Evolutionary conservation across 1,284 basidiomycete species (phyloP), one percentile per base, ranked within the genome.

Genomic region (Ceratobasidium sp.): DNA sequence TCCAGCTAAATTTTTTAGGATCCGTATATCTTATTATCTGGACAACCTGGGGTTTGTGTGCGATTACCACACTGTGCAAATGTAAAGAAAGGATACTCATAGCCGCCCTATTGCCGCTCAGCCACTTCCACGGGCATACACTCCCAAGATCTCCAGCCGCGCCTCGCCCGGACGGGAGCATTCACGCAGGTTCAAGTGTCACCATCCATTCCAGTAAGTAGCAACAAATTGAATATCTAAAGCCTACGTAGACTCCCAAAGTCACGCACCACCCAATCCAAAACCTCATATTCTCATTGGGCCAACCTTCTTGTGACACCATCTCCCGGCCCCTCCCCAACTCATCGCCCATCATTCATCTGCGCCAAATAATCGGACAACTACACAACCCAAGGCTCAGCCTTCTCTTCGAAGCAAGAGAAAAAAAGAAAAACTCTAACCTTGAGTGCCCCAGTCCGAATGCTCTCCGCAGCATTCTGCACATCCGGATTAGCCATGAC

Each of bases 401-500:
- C 22, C 51, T 29, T 9, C 16, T 13, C 9, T 34, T 13, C 7
- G 14, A 29, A 24, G 13, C 54, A 5, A 29, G 1, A 43, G 6
- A 39, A 69, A 43, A 46, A 41, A 43, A 39, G 8, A 29, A 56
- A 19, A 41, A 24, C 27, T 83, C 88, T 77, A 76, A 95, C 93
- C 89, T 95, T 96, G 76, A 98, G 81, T 16, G 95, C 96, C 0
- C 94, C 94, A 13, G 86, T 84, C 78, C 96, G 84, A 74, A 98
- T 89, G 76, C 86, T 92, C 79, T 96, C 94, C 1, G 91, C 92
- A 19, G 94, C 86, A 78, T 93, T 93, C 84, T 96, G 94, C 46
- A 98, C 92, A 80, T 97, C 94, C 1, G 94, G 94, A 80, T 96
- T 96, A 0, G 93, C 88, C 84, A 98, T 85, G 39, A 97, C 89